Conservation (phyloP, 2,329 filamentous ascomycete genomes). For the Alternaria arborescens region DNA sequence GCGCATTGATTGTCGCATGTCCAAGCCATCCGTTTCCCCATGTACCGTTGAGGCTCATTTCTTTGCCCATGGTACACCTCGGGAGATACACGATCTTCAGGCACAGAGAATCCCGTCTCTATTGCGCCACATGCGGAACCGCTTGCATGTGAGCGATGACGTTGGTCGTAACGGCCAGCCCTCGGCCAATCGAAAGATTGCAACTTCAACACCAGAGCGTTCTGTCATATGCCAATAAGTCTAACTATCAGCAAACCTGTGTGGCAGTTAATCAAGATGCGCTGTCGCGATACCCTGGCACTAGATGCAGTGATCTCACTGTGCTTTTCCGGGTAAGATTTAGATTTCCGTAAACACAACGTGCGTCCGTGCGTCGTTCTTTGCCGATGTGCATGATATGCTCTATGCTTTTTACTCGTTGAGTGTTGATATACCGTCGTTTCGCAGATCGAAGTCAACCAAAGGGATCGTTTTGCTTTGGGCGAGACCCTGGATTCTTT, state of each 20-base stretch:
- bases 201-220: conserved; percentile 11
- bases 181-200: conserved; percentile 9
- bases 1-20: conserved; percentile 17
- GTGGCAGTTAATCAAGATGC: conserved; percentile 14
- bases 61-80: not conserved
- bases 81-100: conserved; percentile 18
- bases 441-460: conserved; percentile 5
- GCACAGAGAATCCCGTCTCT: conserved; percentile 16
- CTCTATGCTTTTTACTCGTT: conserved; percentile 9
- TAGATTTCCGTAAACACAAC: not conserved
- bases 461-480: conserved; percentile 5
- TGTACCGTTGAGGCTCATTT: not conserved
- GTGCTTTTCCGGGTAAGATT: conserved; percentile 5
- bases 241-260: not conserved
- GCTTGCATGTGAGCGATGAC: conserved; percentile 18
- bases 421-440: conserved; percentile 6
- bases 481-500: conserved; percentile 6
- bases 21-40: not conserved
- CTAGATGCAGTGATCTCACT: conserved; percentile 18
- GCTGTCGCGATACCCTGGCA: conserved; percentile 2
- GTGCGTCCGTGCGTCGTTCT: conserved; percentile 18
- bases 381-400: conserved; percentile 8
- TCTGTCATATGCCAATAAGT: conserved; percentile 10
- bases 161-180: conserved; percentile 11
- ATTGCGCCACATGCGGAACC: conserved; percentile 22